These are phyloP conservation scores for Escallonia herrerae DNA, from an alignment of 129 eudicot genomes.

Conservation along the genomic window DNA sequence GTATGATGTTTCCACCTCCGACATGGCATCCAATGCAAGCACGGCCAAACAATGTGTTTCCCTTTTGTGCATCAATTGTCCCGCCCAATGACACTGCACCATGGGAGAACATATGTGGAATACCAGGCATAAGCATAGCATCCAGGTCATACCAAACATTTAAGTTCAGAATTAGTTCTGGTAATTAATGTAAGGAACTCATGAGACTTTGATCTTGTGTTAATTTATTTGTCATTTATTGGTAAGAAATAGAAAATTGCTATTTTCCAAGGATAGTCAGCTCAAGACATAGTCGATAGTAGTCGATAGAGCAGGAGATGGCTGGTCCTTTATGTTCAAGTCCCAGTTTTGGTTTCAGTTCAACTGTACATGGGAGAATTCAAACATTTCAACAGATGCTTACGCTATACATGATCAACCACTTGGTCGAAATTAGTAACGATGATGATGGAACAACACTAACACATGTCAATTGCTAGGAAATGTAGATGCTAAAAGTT, in stretches of 20 bases:
- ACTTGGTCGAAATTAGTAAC: neutral
- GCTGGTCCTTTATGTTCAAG: too few species aligned
- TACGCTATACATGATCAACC: neutral
- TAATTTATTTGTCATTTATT: neutral
- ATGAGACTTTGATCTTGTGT: neutral
- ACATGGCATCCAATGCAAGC: slow-evolving; percentile 99
- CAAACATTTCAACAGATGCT: neutral
- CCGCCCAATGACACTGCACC: slow-evolving; percentile 42
- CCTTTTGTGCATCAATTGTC: slow-evolving; percentile 47
- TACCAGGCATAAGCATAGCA: neutral
- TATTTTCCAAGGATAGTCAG: neutral
- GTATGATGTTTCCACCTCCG: slow-evolving; percentile 92
- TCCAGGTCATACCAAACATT: neutral
- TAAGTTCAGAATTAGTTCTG: neutral
- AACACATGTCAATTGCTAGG: too few species aligned
- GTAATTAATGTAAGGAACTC: too few species aligned
- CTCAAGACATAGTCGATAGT: neutral
- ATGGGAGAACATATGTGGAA: slow-evolving; percentile 6
- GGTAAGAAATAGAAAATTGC: too few species aligned
- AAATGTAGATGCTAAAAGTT: too few species aligned
- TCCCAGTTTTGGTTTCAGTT: too few species aligned
- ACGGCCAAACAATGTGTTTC: slow-evolving; percentile 58
- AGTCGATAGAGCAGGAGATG: neutral
- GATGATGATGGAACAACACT: too few species aligned
- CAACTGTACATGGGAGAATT: too few species aligned